phyloP scores from a whole-genome alignment of 345 rosid genomes.

The Erucastrum elatum region DNA sequence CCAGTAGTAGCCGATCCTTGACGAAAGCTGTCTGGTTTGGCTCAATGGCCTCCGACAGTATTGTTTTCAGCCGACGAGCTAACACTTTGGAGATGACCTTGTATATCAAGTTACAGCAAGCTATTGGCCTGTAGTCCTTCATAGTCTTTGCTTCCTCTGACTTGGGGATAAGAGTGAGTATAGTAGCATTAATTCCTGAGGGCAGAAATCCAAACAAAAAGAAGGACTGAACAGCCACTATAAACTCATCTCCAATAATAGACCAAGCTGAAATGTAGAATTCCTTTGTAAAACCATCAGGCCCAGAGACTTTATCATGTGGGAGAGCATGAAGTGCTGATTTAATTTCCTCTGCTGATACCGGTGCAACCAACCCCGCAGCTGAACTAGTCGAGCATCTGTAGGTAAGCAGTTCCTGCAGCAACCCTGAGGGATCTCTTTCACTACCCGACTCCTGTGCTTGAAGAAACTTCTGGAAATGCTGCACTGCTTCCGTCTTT shows the following conservation, averaged over 20 bases:
- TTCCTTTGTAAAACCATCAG: neutral
- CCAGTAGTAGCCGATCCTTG: neutral
- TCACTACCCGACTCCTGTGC: no score
- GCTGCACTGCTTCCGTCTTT: neutral
- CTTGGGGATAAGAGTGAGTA: no score
- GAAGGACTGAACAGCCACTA: neutral
- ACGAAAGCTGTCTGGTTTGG: neutral
- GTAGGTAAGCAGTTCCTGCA: neutral
- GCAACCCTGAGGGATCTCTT: no score
- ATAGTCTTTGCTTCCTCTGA: no score
- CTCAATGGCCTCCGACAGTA: neutral
- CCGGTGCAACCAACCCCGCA: neutral
- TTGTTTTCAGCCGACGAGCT: neutral
- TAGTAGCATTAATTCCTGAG: no score
- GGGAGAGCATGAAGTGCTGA: neutral
- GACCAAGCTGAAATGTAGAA: neutral
- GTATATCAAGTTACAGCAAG: neutral
- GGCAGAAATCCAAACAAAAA: no score
- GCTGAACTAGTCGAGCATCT: neutral
- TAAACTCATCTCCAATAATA: neutral
- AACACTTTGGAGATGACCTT: neutral
- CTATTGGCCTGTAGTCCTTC: no score
- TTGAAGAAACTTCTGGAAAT: neutral
- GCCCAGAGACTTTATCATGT: neutral
- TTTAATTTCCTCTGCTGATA: neutral